phyloP scores from a whole-genome alignment of 1,284 basidiomycete species.

The Bondarzewia mesenterica region DNA sequence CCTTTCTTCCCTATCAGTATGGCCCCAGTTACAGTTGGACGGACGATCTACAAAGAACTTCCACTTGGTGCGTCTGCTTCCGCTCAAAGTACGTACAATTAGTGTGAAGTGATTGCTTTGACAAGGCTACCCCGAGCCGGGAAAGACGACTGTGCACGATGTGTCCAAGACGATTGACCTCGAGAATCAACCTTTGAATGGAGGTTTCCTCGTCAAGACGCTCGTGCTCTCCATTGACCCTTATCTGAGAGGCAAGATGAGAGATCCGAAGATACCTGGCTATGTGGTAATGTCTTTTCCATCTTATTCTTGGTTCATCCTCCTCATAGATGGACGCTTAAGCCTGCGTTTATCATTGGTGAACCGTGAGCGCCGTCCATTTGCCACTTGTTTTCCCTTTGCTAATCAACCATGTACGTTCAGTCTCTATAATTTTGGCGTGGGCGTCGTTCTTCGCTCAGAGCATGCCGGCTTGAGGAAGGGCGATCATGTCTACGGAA shows the following conservation, averaged over 20 bases:
- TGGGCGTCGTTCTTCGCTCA: constrained; percentile 23
- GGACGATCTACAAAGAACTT: background rate
- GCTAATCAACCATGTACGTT: background rate
- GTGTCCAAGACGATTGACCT: constrained; percentile 25
- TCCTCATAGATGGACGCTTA: too few species aligned
- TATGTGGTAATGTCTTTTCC: constrained; percentile 5
- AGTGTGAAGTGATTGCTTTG: background rate
- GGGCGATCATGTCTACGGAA: constrained; percentile 24
- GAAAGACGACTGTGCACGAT: constrained; percentile 19
- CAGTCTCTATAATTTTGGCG: constrained; percentile 16
- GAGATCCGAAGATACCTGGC: constrained; percentile 8
- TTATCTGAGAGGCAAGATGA: constrained; percentile 26
- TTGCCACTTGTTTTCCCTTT: background rate
- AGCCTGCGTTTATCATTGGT: constrained; percentile 7
- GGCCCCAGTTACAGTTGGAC: background rate
- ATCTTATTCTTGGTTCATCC: too few species aligned
- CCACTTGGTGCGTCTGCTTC: background rate
- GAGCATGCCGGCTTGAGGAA: constrained; percentile 19
- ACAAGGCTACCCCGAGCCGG: background rate
- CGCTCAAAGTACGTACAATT: background rate
- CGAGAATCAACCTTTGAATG: constrained; percentile 25
- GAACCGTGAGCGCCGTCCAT: constrained; percentile 14
- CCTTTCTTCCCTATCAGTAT: too few species aligned
- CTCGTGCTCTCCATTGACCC: constrained; percentile 27
- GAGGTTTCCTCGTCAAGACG: constrained; percentile 29